phyloP scores from a whole-genome alignment of 2,329 filamentous ascomycete genomes.

The Sporothrix humicola region DNA sequence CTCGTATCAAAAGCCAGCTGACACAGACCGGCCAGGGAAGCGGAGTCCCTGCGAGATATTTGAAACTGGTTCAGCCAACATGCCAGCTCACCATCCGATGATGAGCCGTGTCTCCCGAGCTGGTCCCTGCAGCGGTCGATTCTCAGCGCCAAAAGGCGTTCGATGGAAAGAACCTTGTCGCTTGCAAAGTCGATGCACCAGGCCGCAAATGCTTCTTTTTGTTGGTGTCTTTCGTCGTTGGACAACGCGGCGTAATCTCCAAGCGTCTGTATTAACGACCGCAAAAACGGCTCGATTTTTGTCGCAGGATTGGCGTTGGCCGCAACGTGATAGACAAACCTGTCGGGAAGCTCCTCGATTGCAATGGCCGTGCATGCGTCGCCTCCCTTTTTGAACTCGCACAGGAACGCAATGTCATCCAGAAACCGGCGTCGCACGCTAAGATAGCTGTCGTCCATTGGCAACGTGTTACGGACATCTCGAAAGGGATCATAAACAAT shows the following conservation, averaged over 20 bases:
- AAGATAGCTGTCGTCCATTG: not conserved
- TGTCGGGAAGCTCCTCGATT: not conserved
- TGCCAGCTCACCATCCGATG: not conserved
- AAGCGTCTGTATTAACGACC: not conserved
- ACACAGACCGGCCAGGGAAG: not conserved
- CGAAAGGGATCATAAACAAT: not conserved
- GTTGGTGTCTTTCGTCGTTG: not conserved
- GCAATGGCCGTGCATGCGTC: not conserved
- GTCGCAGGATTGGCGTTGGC: not conserved
- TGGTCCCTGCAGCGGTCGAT: not conserved
- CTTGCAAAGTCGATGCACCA: not conserved
- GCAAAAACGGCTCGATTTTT: not conserved
- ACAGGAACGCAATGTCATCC: not conserved
- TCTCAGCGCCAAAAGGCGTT: not conserved
- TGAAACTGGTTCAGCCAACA: not conserved
- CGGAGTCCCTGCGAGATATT: not conserved
- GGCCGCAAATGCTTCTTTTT: not conserved
- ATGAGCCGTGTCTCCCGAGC: not conserved
- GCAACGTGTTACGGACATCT: not conserved
- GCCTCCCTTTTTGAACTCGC: not conserved
- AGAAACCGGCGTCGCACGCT: not conserved
- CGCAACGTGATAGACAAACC: not conserved
- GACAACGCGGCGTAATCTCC: not conserved
- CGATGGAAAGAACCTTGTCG: not conserved
- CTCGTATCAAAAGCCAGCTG: not conserved